Evolutionary conservation across 2,329 filamentous ascomycete species (phyloP).

Genomic region (Emericellopsis atlantica): DNA sequence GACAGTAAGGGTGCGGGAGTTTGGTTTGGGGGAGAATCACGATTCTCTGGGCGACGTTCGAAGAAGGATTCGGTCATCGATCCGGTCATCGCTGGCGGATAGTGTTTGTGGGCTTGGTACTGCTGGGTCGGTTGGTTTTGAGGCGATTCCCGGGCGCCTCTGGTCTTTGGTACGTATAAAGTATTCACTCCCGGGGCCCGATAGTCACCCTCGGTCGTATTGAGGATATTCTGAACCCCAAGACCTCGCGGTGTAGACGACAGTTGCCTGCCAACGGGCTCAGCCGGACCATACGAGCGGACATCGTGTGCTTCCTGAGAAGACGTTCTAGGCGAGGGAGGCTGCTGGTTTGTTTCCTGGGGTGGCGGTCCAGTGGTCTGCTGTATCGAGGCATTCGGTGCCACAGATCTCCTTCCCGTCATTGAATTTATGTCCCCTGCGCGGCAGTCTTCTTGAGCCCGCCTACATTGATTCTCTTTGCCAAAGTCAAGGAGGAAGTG

Average conservation of each 20-base stretch:
- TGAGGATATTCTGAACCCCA: conserved; percentile 24
- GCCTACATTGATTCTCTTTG: conserved; percentile 43
- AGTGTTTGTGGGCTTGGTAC: too few relatives aligned
- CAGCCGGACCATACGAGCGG: neutral
- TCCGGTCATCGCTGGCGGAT: too few relatives aligned
- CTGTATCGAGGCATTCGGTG: conserved; percentile 41
- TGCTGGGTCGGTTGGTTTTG: too few relatives aligned
- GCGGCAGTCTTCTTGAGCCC: conserved; percentile 34
- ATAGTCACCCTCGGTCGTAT: conserved; percentile 5
- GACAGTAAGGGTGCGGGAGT: neutral
- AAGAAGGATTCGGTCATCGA: too few relatives aligned
- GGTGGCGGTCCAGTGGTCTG: conserved; percentile 28
- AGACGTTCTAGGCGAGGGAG: conserved; percentile 10
- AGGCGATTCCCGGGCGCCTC: neutral
- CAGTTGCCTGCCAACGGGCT: conserved; percentile 5
- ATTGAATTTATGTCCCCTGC: conserved; percentile 49
- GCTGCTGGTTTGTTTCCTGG: conserved; percentile 10
- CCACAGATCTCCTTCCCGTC: conserved; percentile 47
- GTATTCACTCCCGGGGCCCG: neutral
- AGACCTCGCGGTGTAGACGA: conserved; percentile 4
- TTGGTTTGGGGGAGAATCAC: too few relatives aligned
- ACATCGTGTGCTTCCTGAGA: neutral
- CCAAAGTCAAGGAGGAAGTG: neutral
- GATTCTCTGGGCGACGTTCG: too few relatives aligned
- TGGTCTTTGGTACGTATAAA: neutral